These are phyloP conservation scores for Alternaria brassicicola DNA, from an alignment of 2,329 filamentous ascomycete genomes.

Conservation along the genomic window DNA sequence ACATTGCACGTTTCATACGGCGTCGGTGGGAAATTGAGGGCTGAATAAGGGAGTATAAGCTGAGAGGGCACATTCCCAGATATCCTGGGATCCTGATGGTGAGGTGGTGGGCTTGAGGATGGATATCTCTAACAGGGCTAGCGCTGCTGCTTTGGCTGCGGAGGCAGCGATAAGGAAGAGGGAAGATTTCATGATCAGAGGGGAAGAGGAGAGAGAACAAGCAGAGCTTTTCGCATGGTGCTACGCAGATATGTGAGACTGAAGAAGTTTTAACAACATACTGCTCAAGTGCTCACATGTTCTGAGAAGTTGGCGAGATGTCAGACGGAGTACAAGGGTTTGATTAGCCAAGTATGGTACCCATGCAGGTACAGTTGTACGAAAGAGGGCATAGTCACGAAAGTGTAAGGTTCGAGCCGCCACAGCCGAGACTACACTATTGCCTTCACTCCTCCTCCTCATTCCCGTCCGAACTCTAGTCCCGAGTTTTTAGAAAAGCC, in stretches of 20 bases:
- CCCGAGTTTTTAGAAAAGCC: not conserved
- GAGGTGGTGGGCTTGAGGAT: not conserved
- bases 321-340: not conserved
- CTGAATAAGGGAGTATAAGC: not conserved
- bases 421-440: not conserved
- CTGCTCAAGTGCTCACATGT: not conserved
- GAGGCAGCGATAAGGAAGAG: not conserved
- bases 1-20: not conserved
- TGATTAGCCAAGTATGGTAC: not conserved
- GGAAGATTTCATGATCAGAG: not conserved
- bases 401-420: not conserved
- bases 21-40: not conserved
- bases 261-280: not conserved
- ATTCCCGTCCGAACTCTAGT: not conserved
- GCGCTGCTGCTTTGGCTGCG: not conserved
- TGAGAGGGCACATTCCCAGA: not conserved
- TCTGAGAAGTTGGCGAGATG: not conserved
- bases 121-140: not conserved
- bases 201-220: not conserved
- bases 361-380: not conserved
- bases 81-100: not conserved
- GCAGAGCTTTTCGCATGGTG: not conserved
- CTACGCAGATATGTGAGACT: not conserved
- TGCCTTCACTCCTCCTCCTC: not conserved
- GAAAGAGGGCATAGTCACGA: not conserved